Percentiles rank a stretch among this genome's conserved stretches.
These are phyloP conservation scores for Boletellus deceptivus DNA, from an alignment of 1,284 basidiomycete species.

Conservation along the genomic window DNA sequence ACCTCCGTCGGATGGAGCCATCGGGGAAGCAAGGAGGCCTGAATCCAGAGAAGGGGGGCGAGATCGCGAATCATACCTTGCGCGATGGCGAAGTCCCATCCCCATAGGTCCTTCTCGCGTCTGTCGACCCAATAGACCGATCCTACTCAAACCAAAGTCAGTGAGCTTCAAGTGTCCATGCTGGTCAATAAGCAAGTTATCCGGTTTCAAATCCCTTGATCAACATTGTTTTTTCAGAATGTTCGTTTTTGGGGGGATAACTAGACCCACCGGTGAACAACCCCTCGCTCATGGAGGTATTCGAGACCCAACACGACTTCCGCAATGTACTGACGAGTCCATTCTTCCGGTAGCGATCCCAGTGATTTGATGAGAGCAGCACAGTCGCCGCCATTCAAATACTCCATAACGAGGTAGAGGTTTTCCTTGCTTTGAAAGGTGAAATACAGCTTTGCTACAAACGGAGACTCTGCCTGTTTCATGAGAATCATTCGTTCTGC, in stretches of 20 bases:
- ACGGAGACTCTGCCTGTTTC: constrained; percentile 99
- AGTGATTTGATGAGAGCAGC: constrained; percentile 94
- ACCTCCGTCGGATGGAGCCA: constrained; percentile 63
- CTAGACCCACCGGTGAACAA: constrained; percentile 90
- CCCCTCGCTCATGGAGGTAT: constrained; percentile 89
- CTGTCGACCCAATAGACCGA: constrained; percentile 95
- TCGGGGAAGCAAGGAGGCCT: constrained; percentile 71
- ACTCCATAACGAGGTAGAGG: constrained; percentile 98
- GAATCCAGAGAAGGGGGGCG: constrained; percentile 82
- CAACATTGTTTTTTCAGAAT: constrained; percentile 11
- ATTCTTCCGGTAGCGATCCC: constrained; percentile 93
- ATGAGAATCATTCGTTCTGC: constrained; percentile 99
- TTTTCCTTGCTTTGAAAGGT: constrained; percentile 99
- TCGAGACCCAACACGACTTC: constrained; percentile 95
- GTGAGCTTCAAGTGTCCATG: constrained; percentile 96
- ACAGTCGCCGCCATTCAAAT: constrained; percentile 96
- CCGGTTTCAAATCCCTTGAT: constrained; percentile 92
- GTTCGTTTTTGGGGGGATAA: neutral
- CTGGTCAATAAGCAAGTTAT: constrained; percentile 95
- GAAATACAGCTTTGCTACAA: constrained; percentile 97
- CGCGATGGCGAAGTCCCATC: constrained; percentile 48
- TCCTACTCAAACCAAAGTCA: constrained; percentile 96
- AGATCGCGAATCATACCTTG: constrained; percentile 66
- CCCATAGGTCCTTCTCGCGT: constrained; percentile 75
- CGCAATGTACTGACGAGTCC: constrained; percentile 95